Base-by-base conservation (phyloP, 176 grass and related monocot species). In the Paspalum vaginatum region DNA sequence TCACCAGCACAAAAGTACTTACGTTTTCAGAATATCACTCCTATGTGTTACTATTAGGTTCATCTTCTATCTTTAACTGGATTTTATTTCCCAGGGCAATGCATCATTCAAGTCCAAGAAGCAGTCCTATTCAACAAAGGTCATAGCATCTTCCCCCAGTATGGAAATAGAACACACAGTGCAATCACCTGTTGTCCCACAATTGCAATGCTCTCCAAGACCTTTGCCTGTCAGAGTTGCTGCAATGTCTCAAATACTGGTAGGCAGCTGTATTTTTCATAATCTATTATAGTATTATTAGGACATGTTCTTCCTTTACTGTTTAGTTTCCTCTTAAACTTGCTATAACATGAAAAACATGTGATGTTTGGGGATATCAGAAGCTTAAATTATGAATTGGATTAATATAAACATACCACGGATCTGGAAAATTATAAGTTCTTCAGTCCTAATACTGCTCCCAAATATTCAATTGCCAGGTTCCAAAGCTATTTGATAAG, bases 161-260 rank as follows among this genome's bases (percentile, higher is more conserved):
- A 81, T 82, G 78, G 83, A 89, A 71, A 89, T 85, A 78, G 88
- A 92, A 68, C 58, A 63, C 53, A 87, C 77, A 25, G 37, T 79
- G 54, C 56, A 77, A 41, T 25, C 71, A 73, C 72, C 87, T 65
- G 59, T 66, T 56, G 82, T 91, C 39, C 87, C 86, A 75, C 90
- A 88, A 81, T 78, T 95, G 40, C 86, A 91, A 40, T 88, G 62
- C 70, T 72, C 90, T 57, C 66, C 85, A 68, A 88, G 92, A 68
- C 61, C 84, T 70, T 91, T 95, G 66, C 87, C 86, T 61, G 62
- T 84, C 58, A 89, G 96, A 98, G 86, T 81, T 76, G 90, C 90
- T 74, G 83, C 96, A 73, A 93, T 98, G 96, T 95, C 88, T 79
- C 91, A 95, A 95, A 86, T 98, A 83, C 83, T 98, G 92, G 96